Conservation (phyloP, 257 asterid genomes). For the Ballota nigra region DNA sequence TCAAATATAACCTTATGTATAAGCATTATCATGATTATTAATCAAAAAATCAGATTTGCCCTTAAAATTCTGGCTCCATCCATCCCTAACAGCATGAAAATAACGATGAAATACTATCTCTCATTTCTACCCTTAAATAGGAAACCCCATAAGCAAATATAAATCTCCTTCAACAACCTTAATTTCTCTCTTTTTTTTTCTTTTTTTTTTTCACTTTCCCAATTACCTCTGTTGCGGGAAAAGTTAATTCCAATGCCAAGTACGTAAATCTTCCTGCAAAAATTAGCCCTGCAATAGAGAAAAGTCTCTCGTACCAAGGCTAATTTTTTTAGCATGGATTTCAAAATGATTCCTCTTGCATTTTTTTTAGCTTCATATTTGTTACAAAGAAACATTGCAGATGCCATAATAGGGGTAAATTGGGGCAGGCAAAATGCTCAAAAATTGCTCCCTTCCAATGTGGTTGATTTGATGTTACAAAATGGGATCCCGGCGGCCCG, state of each 20-base stretch:
- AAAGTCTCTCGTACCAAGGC: neutral
- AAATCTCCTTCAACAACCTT: neutral
- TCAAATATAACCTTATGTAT: no score
- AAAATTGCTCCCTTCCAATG: conserved; percentile 29
- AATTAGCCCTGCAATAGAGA: neutral
- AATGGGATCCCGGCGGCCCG: conserved; percentile 16
- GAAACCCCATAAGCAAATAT: neutral
- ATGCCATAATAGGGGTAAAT: conserved; percentile 21
- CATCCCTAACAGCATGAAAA: neutral
- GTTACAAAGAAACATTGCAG: neutral
- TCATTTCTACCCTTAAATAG: neutral
- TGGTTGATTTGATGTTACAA: conserved; percentile 36
- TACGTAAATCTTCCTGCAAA: neutral
- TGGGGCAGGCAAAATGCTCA: conserved; percentile 30
- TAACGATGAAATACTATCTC: neutral
- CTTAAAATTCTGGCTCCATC: neutral
- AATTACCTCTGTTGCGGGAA: neutral
- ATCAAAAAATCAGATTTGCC: neutral
- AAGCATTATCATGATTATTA: no score
- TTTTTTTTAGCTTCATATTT: neutral
- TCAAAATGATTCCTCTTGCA: neutral
- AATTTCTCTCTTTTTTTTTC: no score
- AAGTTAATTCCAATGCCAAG: neutral
- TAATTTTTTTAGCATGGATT: neutral
- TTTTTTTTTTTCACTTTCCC: neutral